Evolutionary conservation across 202 grass and related monocot genomes (phyloP).

Genomic region (Schoenoplectus tabernaemontani): DNA sequence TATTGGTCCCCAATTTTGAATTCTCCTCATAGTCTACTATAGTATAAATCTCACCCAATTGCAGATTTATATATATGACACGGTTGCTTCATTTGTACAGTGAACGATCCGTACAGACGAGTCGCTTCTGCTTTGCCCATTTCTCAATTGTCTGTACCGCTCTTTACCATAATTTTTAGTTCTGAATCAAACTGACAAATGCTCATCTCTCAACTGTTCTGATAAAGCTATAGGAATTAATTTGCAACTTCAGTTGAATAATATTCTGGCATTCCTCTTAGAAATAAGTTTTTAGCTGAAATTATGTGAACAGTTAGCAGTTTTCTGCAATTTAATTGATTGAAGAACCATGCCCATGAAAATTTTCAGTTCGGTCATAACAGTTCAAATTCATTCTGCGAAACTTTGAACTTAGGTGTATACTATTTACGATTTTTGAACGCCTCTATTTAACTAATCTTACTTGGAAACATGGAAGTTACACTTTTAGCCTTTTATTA

Average conservation of each 20-base stretch:
- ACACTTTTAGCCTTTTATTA: neutral
- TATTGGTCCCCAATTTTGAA: slow-evolving; percentile 11
- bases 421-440: neutral
- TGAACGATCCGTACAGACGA: neutral
- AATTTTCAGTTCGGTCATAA: neutral
- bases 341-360: neutral
- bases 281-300: neutral
- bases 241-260: neutral
- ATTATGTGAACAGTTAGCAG: neutral
- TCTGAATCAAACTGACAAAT: neutral
- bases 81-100: neutral
- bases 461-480: neutral
- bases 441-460: neutral
- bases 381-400: neutral
- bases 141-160: neutral
- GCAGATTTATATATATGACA: neutral
- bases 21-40: neutral
- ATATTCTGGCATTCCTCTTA: neutral
- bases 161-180: neutral
- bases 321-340: neutral
- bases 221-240: neutral
- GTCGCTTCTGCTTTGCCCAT: neutral
- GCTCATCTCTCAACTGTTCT: neutral
- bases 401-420: neutral
- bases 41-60: neutral